These are phyloP conservation scores for Rhodotorula sp. DNA, from an alignment of 1,284 basidiomycete species.

Conservation along the genomic window DNA sequence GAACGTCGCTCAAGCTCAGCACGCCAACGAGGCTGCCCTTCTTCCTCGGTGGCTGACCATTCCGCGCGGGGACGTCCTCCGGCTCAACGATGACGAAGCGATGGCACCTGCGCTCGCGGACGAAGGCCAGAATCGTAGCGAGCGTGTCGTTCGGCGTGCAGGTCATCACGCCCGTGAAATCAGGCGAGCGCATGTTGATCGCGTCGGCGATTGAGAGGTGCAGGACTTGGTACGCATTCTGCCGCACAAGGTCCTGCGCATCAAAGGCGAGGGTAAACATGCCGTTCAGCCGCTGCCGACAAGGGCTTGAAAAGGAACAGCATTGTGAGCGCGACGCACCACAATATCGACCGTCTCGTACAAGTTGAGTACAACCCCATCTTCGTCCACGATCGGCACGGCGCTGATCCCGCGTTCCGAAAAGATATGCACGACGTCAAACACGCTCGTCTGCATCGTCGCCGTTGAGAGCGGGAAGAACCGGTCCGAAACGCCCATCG, in stretches of 20 bases:
- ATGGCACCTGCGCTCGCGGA: constrained; percentile 91
- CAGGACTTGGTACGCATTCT: constrained; percentile 82
- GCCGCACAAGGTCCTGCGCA: constrained; percentile 81
- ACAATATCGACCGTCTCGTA: constrained; percentile 99
- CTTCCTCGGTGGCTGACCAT: constrained; percentile 57
- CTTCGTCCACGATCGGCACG: constrained; percentile 78
- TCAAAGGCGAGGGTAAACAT: background rate
- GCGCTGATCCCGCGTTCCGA: constrained; percentile 93
- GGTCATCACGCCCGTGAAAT: constrained; percentile 94
- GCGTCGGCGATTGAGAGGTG: constrained; percentile 95
- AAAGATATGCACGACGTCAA: constrained; percentile 99
- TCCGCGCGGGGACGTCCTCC: constrained; percentile 48
- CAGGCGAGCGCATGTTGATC: constrained; percentile 81
- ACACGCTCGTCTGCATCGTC: constrained; percentile 86
- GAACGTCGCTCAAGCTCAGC: constrained; percentile 86
- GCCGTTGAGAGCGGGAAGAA: constrained; percentile 86
- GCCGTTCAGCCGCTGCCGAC: background rate
- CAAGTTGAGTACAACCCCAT: constrained; percentile 91
- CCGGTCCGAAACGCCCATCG: constrained; percentile 29
- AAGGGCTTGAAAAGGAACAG: no score
- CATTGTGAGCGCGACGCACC: constrained; percentile 59
- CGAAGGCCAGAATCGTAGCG: constrained; percentile 86
- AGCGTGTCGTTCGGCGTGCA: constrained; percentile 92
- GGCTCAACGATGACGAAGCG: constrained; percentile 54
- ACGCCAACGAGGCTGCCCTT: constrained; percentile 84